A percentile compares a stretch with the other conserved stretches of the same genome.
Evolutionary conservation across 164 flowering plant species (phyloP).

Genomic region (Liriodendron chinense): DNA sequence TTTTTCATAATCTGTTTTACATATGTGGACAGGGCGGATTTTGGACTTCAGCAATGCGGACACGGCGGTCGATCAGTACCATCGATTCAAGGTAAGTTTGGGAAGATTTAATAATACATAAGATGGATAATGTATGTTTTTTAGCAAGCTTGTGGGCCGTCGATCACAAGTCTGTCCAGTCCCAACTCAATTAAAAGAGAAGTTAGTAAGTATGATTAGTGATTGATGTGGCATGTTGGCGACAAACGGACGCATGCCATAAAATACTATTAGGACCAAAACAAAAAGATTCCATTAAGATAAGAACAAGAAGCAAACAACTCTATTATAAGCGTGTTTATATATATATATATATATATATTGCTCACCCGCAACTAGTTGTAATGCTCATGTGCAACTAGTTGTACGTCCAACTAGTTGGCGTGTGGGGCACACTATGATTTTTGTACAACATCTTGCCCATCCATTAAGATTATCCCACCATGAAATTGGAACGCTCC

Average conservation of each 20-base stretch:
- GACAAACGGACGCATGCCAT: background rate
- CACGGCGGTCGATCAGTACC: constrained; percentile 81
- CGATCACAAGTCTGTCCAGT: too few species aligned
- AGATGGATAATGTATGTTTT: background rate
- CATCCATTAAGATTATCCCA: too few species aligned
- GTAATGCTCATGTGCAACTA: too few species aligned
- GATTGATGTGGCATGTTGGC: background rate
- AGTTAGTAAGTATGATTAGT: background rate
- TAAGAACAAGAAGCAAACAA: background rate
- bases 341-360: too few species aligned
- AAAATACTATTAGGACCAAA: background rate
- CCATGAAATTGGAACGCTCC: too few species aligned
- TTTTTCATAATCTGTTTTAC: background rate
- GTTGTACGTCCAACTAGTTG: too few species aligned
- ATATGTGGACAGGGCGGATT: constrained; percentile 49
- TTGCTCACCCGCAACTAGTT: too few species aligned
- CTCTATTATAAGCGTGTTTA: too few species aligned
- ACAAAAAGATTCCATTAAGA: background rate
- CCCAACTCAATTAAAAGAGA: too few species aligned
- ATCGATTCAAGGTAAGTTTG: constrained; percentile 58
- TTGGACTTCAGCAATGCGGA: constrained; percentile 88
- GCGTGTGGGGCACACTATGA: too few species aligned
- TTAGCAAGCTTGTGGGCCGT: background rate
- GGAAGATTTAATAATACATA: too few species aligned
- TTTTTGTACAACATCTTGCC: too few species aligned